phyloP scores from a whole-genome alignment of 495 filamentous ascomycete genomes.

The Tuber brumale region DNA sequence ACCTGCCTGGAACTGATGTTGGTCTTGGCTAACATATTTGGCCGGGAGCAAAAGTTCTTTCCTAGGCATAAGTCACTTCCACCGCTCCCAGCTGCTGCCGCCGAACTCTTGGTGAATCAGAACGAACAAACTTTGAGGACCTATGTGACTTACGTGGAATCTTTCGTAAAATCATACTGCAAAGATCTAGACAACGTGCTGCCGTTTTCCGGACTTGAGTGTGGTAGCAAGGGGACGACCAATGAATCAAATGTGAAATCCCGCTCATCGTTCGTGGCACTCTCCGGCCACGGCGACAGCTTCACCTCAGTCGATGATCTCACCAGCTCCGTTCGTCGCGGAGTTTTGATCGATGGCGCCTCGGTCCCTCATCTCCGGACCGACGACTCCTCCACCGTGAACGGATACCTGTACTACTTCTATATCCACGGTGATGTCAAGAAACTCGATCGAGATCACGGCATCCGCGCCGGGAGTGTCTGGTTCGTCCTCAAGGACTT shows the following conservation, averaged over 20 bases:
- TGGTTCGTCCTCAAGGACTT: conserved; percentile 63
- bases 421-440: conserved; percentile 59
- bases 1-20: conserved; percentile 54
- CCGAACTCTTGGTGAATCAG: conserved; percentile 51
- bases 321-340: conserved; percentile 54
- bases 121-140: conserved; percentile 57
- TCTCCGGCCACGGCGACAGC: conserved; percentile 60
- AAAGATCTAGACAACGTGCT: conserved; percentile 48
- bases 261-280: conserved; percentile 61
- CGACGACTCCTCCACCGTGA: conserved; percentile 50
- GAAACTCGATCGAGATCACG: conserved; percentile 56
- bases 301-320: conserved; percentile 60
- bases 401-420: conserved; percentile 71
- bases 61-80: conserved; percentile 48
- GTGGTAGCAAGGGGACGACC: conserved; percentile 3
- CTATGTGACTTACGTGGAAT: conserved; percentile 61
- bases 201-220: conserved; percentile 49
- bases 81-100: conserved; percentile 53
- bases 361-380: conserved; percentile 60
- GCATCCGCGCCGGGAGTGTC: conserved; percentile 55
- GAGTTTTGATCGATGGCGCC: conserved; percentile 63
- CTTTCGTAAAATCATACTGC: conserved; percentile 59
- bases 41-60: conserved; percentile 43
- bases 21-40: conserved; percentile 64
- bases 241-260: neutral